Conservation (phyloP, 768 basidiomycete genomes). For the Leccinum boreale region DNA sequence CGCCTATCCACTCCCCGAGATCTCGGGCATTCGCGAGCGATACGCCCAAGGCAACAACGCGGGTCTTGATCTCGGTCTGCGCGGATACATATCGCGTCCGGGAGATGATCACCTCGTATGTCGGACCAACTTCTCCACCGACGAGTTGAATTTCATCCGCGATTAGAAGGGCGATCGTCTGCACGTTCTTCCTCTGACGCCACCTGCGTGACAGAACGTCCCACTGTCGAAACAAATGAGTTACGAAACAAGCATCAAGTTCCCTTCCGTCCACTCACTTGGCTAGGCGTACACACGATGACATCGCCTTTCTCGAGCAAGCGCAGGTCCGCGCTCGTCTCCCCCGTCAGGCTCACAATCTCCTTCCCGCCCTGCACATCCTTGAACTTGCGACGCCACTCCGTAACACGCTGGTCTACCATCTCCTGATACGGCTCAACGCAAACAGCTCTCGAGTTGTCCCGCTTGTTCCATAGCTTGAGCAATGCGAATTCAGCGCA, state of each 20-base stretch:
- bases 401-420: slow-evolving; percentile 85
- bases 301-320: slow-evolving; percentile 89
- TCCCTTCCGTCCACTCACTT: slow-evolving; percentile 49
- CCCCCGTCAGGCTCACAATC: slow-evolving; percentile 90
- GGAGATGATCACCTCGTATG: slow-evolving; percentile 96
- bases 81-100: slow-evolving; percentile 95
- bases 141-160: slow-evolving; percentile 95
- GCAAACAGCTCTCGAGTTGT: slow-evolving; percentile 84
- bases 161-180: slow-evolving; percentile 88
- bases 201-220: slow-evolving; percentile 91
- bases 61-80: slow-evolving; percentile 88
- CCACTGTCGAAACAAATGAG: slow-evolving; percentile 56
- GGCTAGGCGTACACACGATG: slow-evolving; percentile 89
- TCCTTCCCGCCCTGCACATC: slow-evolving; percentile 87
- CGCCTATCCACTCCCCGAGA: slow-evolving; percentile 97
- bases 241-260: background rate
- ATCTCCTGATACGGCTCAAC: slow-evolving; percentile 97
- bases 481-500: slow-evolving; percentile 96
- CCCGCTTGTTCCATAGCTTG: slow-evolving; percentile 88
- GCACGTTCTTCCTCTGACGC: slow-evolving; percentile 96
- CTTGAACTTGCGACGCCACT: slow-evolving; percentile 87
- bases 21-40: slow-evolving; percentile 95
- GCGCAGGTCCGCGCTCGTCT: slow-evolving; percentile 88
- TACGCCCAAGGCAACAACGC: slow-evolving; percentile 92
- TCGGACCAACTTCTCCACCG: slow-evolving; percentile 92